Base-by-base conservation (phyloP, 31 red algal species). In the Odonthalia washingtoniensis region DNA sequence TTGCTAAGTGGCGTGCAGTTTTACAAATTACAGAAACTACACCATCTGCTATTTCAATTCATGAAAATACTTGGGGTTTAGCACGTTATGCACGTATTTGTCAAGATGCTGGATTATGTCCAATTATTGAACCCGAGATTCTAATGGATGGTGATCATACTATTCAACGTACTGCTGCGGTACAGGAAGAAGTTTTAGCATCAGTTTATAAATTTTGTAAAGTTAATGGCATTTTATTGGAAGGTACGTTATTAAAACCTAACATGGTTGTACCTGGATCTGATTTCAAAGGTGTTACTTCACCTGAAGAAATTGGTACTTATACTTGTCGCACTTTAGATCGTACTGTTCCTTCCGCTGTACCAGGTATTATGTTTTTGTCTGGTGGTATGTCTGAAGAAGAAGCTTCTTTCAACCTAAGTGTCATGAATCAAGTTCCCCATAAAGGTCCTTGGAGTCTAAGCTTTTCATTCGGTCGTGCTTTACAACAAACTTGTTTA, bases 321-420 rank as follows among this genome's bases (percentile, higher is more conserved):
- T 78, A 88, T 65, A 99, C 97, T 6, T 73, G 96, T 40, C 90
- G 91, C 35, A 99, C 97, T 9, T 77, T 99, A 77, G 92, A 99
- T 70, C 97, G 97, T 76, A 60, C 86, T 28, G 91, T 99, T 34
- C 97, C 97, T 1, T 75, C 97, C 12, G 74, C 97, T 33, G 97
- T 99, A 12, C 91, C 97, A 32, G 97, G 97, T 38, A 89, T 99
- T 21, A 99, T 89, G 82, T 99, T 99, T 83, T 74, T 99, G 61
- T 96, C 94, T 40, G 97, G 97, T 45, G 97, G 97, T 70, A 96
- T 99, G 91, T 94, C 97, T 0, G 97, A 99, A 90, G 97, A 99
- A 57, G 97, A 99, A 64, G 94, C 97, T 39, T 94, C 94, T 26
- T 65, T 99, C 88, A 93, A 99, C 81, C 93, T 99, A 18, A 96